phyloP scores from a whole-genome alignment of 495 filamentous ascomycete genomes.

The Schizothecium vesticola region DNA sequence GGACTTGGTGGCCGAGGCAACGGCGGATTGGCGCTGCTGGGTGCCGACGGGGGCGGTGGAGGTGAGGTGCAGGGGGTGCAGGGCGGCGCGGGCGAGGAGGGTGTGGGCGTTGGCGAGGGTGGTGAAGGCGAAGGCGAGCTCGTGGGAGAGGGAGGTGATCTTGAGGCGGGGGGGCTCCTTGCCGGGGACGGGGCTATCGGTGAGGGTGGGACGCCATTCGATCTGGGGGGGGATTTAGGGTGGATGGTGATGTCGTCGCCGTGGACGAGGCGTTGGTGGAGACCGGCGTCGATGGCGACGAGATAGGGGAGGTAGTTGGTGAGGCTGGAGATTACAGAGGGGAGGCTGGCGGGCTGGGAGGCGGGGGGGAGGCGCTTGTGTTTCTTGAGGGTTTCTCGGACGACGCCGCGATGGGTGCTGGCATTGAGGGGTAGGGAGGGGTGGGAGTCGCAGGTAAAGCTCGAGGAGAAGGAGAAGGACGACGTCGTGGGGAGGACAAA shows the following conservation, averaged over 20 bases:
- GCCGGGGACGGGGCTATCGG: conserved; percentile 49
- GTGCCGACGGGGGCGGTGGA: conserved; percentile 55
- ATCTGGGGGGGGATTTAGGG: conserved; percentile 46
- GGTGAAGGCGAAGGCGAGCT: conserved; percentile 71
- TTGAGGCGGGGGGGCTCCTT: conserved; percentile 57
- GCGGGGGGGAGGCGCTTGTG: conserved; percentile 70
- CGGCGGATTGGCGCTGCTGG: conserved; percentile 60
- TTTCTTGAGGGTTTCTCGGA: conserved; percentile 70
- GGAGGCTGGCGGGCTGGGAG: conserved; percentile 61
- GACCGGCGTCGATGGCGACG: conserved; percentile 63
- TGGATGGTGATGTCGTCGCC: conserved; percentile 62
- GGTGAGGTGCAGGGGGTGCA: conserved; percentile 48
- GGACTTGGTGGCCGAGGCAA: conserved; percentile 69
- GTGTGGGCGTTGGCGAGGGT: conserved; percentile 70
- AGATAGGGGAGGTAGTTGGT: conserved; percentile 77
- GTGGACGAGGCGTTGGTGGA: conserved; percentile 47
- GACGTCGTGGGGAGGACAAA: conserved; percentile 83
- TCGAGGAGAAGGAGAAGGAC: conserved; percentile 67
- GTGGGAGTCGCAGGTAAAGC: conserved; percentile 65
- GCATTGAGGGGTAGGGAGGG: conserved; percentile 75
- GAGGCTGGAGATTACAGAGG: conserved; percentile 58
- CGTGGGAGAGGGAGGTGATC: conserved; percentile 72
- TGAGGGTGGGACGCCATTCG: conserved; percentile 80
- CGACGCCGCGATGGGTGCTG: conserved; percentile 70
- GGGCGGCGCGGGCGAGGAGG: conserved; percentile 56